Evolutionary conservation across 352 stramenopile genomes (phyloP), one percentile per base, ranked within the genome.

Genomic region (Albugo candida): DNA sequence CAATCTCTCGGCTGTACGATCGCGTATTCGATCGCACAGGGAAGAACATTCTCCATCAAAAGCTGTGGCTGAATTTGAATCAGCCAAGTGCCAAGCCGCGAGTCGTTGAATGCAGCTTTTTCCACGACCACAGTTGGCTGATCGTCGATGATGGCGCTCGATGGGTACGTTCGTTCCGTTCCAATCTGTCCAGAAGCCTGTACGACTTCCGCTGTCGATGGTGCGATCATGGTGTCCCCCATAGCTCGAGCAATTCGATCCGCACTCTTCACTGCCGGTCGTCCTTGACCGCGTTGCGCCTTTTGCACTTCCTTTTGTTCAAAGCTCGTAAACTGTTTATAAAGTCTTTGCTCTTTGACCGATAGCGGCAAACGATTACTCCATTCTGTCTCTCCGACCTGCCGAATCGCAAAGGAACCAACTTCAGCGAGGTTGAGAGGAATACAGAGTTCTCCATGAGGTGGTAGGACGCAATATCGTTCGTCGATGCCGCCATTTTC

Each of bases 331-430:
- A 85, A 60, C 18, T 62, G 59, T 48, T 88, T 88, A 43, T 72
- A 85, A 31, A 83, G n/a, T 2, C 73, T 62, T 45, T 88, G 76
- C 14, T 84, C 70, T 12, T 56, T 63, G 10, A 86, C 72, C 4
- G 79, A 82, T 0, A 92, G 53, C 19, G 61, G 54, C 17, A 92
- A 41, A 10, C 52, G 69, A 45, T 88, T 88, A 47, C 79, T 92
- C 79, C 79, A 92, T 14, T 86, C 74, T 5, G 63, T 78, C 58
- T 92, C 79, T 18, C 79, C 79, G 34, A 73, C 68, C 54, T 92
- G 79, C 1, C 79, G 74, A 61, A 92, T 89, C 24, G 71, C 70
- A 43, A 88, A 92, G 37, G 54, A 67, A 0, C 79, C 79, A 5
- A 52, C 49, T 37, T 79, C 73, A 37, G 87, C 63, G 31, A 92